phyloP scores from a whole-genome alignment of 805 yeast genomes.

The Zygosaccharomyces bailii region DNA sequence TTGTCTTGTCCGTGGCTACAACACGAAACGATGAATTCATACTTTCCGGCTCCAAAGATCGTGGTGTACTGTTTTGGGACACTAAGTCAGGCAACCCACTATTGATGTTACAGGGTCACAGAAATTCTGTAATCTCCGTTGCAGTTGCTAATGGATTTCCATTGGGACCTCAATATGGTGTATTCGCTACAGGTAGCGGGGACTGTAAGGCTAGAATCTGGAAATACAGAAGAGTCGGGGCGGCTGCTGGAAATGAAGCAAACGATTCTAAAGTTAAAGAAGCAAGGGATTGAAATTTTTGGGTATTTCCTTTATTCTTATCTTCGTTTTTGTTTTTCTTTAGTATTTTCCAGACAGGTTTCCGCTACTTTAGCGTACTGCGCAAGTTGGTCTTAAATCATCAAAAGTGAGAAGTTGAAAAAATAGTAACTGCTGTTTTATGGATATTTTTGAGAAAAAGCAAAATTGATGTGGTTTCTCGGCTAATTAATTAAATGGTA shows the following conservation, averaged over 20 bases:
- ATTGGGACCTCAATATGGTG: conserved; percentile 56
- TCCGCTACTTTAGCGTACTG: not conserved
- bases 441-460: not conserved
- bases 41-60: conserved; percentile 91
- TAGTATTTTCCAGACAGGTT: not conserved
- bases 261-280: conserved; percentile 20
- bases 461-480: conserved; percentile 2
- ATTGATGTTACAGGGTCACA: conserved; percentile 94
- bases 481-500: conserved; percentile 2
- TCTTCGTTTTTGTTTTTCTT: not conserved
- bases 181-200: conserved; percentile 96
- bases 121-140: conserved; percentile 91
- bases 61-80: conserved; percentile 97
- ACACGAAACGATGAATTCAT: conserved; percentile 91
- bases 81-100: conserved; percentile 86
- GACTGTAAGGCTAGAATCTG: conserved; percentile 97
- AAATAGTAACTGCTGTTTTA: conserved; percentile 2
- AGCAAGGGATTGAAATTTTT: conserved; percentile 15
- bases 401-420: not conserved
- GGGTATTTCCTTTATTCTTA: not conserved
- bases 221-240: conserved; percentile 56
- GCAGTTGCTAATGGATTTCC: conserved; percentile 80
- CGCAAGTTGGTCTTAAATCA: conserved; percentile 1
- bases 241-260: conserved; percentile 7
- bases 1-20: conserved; percentile 88